These are phyloP conservation scores for Ganoderma lingzhi DNA, from an alignment of 1,284 basidiomycete genomes.

Conservation along the genomic window DNA sequence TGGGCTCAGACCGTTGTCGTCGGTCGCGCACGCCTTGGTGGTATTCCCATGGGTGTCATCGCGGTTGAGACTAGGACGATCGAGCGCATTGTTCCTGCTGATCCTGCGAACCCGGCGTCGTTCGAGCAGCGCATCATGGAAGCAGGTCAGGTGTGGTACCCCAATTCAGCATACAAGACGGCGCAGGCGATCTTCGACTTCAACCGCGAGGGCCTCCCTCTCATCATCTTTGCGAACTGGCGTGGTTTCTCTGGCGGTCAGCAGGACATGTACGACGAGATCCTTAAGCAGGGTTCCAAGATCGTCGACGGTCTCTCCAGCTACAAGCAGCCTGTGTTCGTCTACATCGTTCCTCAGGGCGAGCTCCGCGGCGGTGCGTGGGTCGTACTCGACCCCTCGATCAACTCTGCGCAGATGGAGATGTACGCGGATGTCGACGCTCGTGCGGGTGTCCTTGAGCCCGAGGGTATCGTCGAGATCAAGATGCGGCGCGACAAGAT, in stretches of 20 bases:
- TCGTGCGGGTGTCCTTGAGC: constrained; percentile 96
- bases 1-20: constrained; percentile 99
- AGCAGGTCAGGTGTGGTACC: constrained; percentile 99
- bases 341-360: constrained; percentile 98
- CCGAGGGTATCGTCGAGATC: constrained; percentile 97
- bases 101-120: constrained; percentile 98
- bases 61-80: constrained; percentile 98
- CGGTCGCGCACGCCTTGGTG: constrained; percentile 95
- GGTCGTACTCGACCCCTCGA: constrained; percentile 98
- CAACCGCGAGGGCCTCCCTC: constrained; percentile 94
- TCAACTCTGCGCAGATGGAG: constrained; percentile 98
- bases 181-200: constrained; percentile 99
- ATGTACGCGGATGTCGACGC: constrained; percentile 98
- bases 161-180: constrained; percentile 99
- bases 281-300: constrained; percentile 94
- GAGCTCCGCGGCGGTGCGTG: constrained; percentile 99
- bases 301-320: constrained; percentile 98
- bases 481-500: constrained; percentile 94
- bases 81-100: constrained; percentile 96
- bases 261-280: constrained; percentile 98
- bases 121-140: constrained; percentile 99
- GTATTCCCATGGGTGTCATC: constrained; percentile 98
- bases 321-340: constrained; percentile 99
- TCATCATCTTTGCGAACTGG: constrained; percentile 99
- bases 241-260: constrained; percentile 99